A percentile compares a stretch with the other conserved stretches of the same genome.
Evolutionary conservation across 2,329 filamentous ascomycete species (phyloP).

Genomic region (Pezicula radicicola): DNA sequence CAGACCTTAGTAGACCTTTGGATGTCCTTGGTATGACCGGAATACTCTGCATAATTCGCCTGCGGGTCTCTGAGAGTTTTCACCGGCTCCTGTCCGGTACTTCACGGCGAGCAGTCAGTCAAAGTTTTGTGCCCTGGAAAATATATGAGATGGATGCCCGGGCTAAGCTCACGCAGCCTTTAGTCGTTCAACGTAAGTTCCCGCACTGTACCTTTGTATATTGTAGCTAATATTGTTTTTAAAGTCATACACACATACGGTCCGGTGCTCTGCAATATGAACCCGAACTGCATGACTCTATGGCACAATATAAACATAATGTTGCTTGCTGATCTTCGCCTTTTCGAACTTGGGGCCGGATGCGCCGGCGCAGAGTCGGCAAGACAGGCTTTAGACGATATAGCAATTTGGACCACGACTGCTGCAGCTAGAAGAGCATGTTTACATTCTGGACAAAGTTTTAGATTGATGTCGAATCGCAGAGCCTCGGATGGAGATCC

Average conservation of each 20-base stretch:
- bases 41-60: conserved; percentile 35
- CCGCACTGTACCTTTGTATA: no score
- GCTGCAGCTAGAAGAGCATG: conserved; percentile 45
- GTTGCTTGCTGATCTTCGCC: conserved; percentile 46
- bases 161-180: conserved; percentile 35
- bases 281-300: conserved; percentile 46
- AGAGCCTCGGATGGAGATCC: conserved; percentile 49
- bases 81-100: conserved; percentile 36
- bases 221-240: background rate
- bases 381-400: conserved; percentile 45
- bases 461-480: conserved; percentile 46
- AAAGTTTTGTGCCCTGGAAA: conserved; percentile 38
- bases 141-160: conserved; percentile 45
- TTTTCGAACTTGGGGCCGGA: conserved; percentile 50
- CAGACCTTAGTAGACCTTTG: conserved; percentile 22
- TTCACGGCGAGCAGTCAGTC: conserved; percentile 27
- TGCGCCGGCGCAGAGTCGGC: conserved; percentile 43
- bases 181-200: conserved; percentile 26
- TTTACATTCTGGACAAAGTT: conserved; percentile 49
- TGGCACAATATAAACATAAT: conserved; percentile 53
- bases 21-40: conserved; percentile 33
- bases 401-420: conserved; percentile 47
- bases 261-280: conserved; percentile 37
- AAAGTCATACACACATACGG: conserved; percentile 34
- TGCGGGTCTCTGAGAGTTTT: conserved; percentile 39